phyloP scores from a whole-genome alignment of 2,329 filamentous ascomycete genomes.

The Teratosphaeria zuluensis region DNA sequence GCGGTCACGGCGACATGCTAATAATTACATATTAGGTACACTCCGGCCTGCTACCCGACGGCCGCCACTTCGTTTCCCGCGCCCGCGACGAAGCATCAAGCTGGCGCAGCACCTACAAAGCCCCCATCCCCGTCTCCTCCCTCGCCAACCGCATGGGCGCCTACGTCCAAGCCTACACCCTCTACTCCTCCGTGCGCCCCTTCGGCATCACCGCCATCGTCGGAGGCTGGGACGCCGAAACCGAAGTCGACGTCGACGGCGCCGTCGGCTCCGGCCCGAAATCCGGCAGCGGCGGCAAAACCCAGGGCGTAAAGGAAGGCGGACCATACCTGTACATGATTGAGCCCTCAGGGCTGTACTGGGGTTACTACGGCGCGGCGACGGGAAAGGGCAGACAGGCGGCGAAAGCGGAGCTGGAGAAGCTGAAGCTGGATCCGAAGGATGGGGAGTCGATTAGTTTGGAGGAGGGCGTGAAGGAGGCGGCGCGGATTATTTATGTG shows the following conservation, averaged over 20 bases:
- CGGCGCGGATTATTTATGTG: constrained; percentile 91
- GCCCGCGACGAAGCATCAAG: constrained; percentile 85
- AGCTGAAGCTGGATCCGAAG: constrained; percentile 62
- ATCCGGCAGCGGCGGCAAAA: constrained; percentile 75
- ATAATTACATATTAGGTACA: constrained; percentile 54
- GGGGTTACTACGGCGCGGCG: constrained; percentile 97
- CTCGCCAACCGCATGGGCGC: constrained; percentile 88
- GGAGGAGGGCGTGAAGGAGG: constrained; percentile 86
- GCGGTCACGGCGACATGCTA: background rate
- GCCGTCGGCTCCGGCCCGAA: constrained; percentile 76
- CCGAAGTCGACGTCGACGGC: constrained; percentile 76
- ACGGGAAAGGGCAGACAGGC: constrained; percentile 95
- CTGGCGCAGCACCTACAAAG: constrained; percentile 92
- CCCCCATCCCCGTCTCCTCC: constrained; percentile 78
- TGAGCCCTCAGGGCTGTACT: constrained; percentile 92
- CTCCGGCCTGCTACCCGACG: constrained; percentile 88
- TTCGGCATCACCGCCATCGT: constrained; percentile 95
- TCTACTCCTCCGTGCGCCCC: constrained; percentile 91
- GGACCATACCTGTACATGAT: constrained; percentile 98
- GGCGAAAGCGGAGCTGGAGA: constrained; percentile 96
- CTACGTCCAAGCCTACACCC: constrained; percentile 94
- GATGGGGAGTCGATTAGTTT: constrained; percentile 66
- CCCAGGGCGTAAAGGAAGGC: constrained; percentile 63
- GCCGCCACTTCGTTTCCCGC: constrained; percentile 86
- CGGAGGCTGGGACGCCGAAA: constrained; percentile 85